Conservation (phyloP, 345 rosid species). For the Nasturtium officinale region DNA sequence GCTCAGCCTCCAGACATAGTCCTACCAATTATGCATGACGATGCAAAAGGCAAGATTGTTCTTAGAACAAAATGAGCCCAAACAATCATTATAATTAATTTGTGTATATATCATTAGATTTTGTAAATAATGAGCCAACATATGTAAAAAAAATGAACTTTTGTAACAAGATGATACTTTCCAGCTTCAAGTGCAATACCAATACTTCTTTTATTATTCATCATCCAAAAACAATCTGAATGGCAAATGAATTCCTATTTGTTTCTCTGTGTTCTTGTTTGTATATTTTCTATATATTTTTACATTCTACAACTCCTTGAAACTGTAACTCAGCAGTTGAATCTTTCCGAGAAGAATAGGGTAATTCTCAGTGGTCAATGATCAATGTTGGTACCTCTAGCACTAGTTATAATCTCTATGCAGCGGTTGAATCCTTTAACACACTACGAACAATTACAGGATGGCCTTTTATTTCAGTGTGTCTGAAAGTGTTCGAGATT, state of each 20-base stretch:
- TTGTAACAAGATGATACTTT: constrained; percentile 7
- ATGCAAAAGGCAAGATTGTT: constrained; percentile 66
- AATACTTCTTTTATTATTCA: constrained; percentile 29
- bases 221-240: constrained; percentile 26
- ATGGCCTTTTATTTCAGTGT: constrained; percentile 92
- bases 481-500: constrained; percentile 89
- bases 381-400: constrained; percentile 40
- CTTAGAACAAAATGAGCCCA: constrained; percentile 50
- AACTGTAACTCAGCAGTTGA: constrained; percentile 31
- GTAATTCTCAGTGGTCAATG: constrained; percentile 30
- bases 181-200: not conserved
- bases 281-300: constrained; percentile 30
- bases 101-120: constrained; percentile 17
- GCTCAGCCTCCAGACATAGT: constrained; percentile 61
- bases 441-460: constrained; percentile 81
- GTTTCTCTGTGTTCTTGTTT: constrained; percentile 28
- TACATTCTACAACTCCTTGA: constrained; percentile 31
- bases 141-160: constrained; percentile 10
- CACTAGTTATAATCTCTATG: constrained; percentile 35
- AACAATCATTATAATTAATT: not conserved
- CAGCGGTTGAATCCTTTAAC: constrained; percentile 46
- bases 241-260: constrained; percentile 21
- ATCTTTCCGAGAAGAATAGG: constrained; percentile 19
- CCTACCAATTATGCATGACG: constrained; percentile 61
- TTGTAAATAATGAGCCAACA: constrained; percentile 20